Evolutionary conservation across 148 eudicot genomes (phyloP), one percentile per base, ranked within the genome.

Genomic region (Silene latifolia): DNA sequence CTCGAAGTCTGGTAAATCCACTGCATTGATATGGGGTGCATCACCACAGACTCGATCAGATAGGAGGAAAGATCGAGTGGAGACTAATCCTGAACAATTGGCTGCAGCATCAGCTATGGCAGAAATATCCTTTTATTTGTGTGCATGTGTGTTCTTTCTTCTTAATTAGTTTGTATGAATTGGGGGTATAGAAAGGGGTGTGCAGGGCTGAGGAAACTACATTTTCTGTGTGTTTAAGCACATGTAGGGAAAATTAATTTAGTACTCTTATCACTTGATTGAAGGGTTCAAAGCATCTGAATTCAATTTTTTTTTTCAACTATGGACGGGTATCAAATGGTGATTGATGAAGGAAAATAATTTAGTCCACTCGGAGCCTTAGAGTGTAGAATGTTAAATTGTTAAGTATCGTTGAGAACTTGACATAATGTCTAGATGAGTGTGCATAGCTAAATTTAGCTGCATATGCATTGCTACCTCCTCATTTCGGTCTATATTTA

Each of bases 1-100:
- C 70, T 87, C 93, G 3, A 86, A 83, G 81, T 76, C 82, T 83
- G 98, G 99, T 64, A 77, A 78, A 72, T 78, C 84, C 27, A 90
- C 92, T 75, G 99, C 99, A 60, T 79, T 91, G 83, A 92, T 92
- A 68, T 96, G 99, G 99, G 99, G 91, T 63, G 99, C 98, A 74
- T 82, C 89, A 57, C 98, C 99, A 46, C 99, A 96, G 73, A 89
- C 97, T 62, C 94, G 98, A 59, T 92, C 90, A 66, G 99, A 96
- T 86, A 84, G 99, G 78, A 83, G 80, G 74, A 96, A 96, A 81
- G 99, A 96, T 72, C 86, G 98, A 73, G 99, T 96, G 44, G 99
- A 96, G 87, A 96, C 99, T 51, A 92, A 96, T 79, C 99, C 99
- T 39, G 99, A 96, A 77, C 98, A 96, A 82, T 80, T 92, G 83